Evolutionary conservation across 164 flowering plant species (phyloP).

Genomic region (Dillenia turbinata): DNA sequence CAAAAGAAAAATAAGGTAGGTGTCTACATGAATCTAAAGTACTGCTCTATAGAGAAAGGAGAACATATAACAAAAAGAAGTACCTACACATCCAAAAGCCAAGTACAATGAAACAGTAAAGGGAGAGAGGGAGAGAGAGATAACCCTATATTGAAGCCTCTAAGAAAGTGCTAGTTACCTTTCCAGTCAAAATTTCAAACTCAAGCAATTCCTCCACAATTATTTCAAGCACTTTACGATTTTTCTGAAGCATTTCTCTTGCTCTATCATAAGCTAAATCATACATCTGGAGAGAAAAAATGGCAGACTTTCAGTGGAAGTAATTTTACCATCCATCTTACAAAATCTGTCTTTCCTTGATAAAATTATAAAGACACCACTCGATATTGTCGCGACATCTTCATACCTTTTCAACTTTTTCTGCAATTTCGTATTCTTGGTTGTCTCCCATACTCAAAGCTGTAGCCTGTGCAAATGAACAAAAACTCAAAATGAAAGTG

Average conservation of each 20-base stretch:
- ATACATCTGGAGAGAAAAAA: slow-evolving; percentile 49
- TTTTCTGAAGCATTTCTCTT: slow-evolving; percentile 63
- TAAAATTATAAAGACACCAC: too few relatives aligned
- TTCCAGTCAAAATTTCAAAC: slow-evolving; percentile 74
- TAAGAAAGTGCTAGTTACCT: slow-evolving; percentile 37
- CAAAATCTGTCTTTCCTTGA: not conserved
- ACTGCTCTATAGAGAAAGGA: not conserved
- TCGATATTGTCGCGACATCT: slow-evolving; percentile 2
- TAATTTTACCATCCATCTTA: not conserved
- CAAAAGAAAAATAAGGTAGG: too few relatives aligned
- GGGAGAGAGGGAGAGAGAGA: too few relatives aligned
- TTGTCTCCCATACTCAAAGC: slow-evolving; percentile 81
- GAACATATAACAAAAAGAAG: not conserved
- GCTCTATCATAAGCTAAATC: slow-evolving; percentile 78
- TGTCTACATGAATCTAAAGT: too few relatives aligned
- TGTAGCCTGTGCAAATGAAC: slow-evolving; percentile 36
- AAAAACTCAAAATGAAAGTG: slow-evolving; percentile 6
- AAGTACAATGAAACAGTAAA: too few relatives aligned
- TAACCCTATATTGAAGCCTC: too few relatives aligned
- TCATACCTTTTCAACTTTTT: slow-evolving; percentile 79
- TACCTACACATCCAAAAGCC: too few relatives aligned
- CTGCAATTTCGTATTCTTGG: slow-evolving; percentile 71
- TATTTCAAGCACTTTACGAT: slow-evolving; percentile 61
- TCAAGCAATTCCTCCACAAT: slow-evolving; percentile 79
- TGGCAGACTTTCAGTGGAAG: not conserved